Evolutionary conservation across 2,329 filamentous ascomycete genomes (phyloP), one percentile per base, ranked within the genome.

Genomic region (Colletotrichum nymphaeae): DNA sequence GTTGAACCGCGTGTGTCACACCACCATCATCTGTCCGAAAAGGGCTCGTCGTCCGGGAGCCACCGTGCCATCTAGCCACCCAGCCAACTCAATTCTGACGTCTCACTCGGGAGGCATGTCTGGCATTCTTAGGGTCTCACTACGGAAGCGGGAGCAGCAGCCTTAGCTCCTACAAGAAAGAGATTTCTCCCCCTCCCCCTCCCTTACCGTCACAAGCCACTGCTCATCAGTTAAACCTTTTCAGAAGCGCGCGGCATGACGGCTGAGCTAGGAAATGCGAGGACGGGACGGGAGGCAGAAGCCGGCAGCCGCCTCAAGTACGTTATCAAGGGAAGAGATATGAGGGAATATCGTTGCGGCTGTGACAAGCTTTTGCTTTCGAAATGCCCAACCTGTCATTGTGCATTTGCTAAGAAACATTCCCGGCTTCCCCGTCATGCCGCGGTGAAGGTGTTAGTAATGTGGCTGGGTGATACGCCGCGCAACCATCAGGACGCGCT

Each of bases 61-160:
- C 30, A 42, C 19, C 42, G 42, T 49, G 19, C 42, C 19, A 49
- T 19, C 42, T 19, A 49, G 56, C 42, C 42, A 49, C 42, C 42
- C 42, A 59, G 56, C 32, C 49, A 73, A 73, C 62, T 64, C 68
- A 65, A 66, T 62, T 62, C 67, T 22, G 71, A 73, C 56, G 46
- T 65, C 71, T 57, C 14, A 24, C 24, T 59, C 67, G 22, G 19
- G 42, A 22, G 42, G 19, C 42, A 49, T 22, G 42, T 49, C 42
- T 49, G 42, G 37, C 37, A 42, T 16, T 19, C 37, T 42, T 42
- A 42, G 37, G 19, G 42, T 49, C 42, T 49, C 42, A 49, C 42
- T 49, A 49, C 42, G 42, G 9, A 58, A 30, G 22, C 19, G 42
- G 22, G 11, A 22, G 49, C 19, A 26, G 32, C 35, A 30, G 60